These are phyloP conservation scores for Paecilomyces dactylethromorphus DNA, from an alignment of 2,329 filamentous ascomycete genomes.

Conservation along the genomic window DNA sequence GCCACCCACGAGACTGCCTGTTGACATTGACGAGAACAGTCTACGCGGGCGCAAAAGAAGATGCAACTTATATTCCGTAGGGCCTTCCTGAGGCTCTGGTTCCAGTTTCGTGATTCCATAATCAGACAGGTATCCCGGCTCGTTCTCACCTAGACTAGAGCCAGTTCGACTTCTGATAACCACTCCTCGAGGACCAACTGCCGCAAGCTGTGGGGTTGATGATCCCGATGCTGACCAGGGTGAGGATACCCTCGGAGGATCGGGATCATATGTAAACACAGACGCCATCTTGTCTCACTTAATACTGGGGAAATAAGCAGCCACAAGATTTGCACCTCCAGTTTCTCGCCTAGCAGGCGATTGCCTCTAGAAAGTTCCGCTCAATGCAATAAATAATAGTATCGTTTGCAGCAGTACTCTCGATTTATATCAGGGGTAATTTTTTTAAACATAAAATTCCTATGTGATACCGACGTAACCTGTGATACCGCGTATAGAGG, in stretches of 20 bases:
- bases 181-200: conserved; percentile 16
- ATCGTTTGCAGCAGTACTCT: background rate
- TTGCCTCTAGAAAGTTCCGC: background rate
- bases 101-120: conserved; percentile 70
- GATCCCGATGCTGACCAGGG: conserved; percentile 68
- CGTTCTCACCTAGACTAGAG: conserved; percentile 33
- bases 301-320: background rate
- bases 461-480: background rate
- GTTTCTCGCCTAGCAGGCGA: background rate
- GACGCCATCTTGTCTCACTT: conserved; percentile 62
- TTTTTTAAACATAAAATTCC: background rate
- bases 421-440: background rate
- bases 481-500: background rate
- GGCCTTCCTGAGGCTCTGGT: conserved; percentile 87
- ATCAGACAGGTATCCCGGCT: conserved; percentile 40
- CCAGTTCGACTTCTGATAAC: conserved; percentile 22
- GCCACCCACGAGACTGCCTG: conserved; percentile 48
- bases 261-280: conserved; percentile 89
- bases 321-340: background rate
- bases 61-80: conserved; percentile 95
- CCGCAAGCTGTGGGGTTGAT: conserved; percentile 29
- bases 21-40: conserved; percentile 66
- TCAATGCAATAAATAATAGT: background rate
- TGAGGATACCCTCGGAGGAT: conserved; percentile 80
- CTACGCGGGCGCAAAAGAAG: conserved; percentile 73